phyloP scores from a whole-genome alignment of 2,329 filamentous ascomycete species.

The Catunica adiposa region DNA sequence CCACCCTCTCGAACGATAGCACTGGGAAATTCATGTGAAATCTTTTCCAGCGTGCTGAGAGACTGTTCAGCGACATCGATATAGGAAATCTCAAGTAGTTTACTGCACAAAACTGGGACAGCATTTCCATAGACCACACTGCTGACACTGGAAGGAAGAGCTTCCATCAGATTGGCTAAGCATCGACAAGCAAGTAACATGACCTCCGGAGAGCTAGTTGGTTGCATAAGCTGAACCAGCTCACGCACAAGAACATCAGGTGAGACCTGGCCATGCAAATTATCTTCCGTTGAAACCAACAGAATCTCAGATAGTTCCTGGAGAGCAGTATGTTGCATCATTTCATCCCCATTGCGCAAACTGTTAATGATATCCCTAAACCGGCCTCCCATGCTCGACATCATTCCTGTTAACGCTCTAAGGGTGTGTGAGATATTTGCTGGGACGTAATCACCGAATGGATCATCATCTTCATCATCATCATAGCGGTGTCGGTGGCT shows the following conservation, averaged over 20 bases:
- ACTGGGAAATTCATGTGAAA: conserved; percentile 86
- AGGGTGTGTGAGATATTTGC: conserved; percentile 54
- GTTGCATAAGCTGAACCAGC: conserved; percentile 78
- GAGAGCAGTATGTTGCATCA: conserved; percentile 76
- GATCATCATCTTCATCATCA: conserved; percentile 49
- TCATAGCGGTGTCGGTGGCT: conserved; percentile 20
- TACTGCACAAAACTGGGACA: conserved; percentile 85
- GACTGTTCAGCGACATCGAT: conserved; percentile 97
- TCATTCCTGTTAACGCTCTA: conserved; percentile 77
- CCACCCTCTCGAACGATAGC: conserved; percentile 93
- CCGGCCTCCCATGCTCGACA: conserved; percentile 66
- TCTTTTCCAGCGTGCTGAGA: conserved; percentile 90
- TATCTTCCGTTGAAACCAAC: conserved; percentile 90
- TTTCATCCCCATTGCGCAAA: conserved; percentile 71
- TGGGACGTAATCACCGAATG: conserved; percentile 46
- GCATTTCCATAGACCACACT: conserved; percentile 97
- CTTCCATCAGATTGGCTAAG: conserved; percentile 95
- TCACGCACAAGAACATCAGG: conserved; percentile 93
- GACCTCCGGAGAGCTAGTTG: conserved; percentile 75
- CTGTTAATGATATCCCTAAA: conserved; percentile 62
- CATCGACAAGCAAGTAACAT: conserved; percentile 95
- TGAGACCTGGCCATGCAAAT: conserved; percentile 83
- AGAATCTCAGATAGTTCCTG: conserved; percentile 88
- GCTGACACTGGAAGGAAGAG: conserved; percentile 75
- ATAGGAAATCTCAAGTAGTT: conserved; percentile 87